These are phyloP conservation scores for Heritiera fomes DNA, from an alignment of 345 rosid genomes.

Conservation along the genomic window DNA sequence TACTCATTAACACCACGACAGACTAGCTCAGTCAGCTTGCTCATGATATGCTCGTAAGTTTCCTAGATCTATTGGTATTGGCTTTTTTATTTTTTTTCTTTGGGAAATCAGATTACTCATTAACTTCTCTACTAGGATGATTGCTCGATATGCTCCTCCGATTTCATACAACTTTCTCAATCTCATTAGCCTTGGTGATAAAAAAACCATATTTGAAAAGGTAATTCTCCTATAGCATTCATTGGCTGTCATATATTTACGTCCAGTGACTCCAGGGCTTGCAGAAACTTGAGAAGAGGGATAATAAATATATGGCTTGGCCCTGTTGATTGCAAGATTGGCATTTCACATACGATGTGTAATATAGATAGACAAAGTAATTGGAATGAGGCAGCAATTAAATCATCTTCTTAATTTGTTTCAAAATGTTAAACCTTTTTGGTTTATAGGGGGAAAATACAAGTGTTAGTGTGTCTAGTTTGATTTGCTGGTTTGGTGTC, in stretches of 20 bases:
- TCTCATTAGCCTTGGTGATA: constrained; percentile 68
- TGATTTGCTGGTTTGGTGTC: constrained; percentile 6
- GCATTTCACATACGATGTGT: not conserved
- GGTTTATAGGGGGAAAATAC: not conserved
- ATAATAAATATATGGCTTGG: not conserved
- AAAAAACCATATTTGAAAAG: constrained; percentile 82
- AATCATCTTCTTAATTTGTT: not conserved
- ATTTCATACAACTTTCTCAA: constrained; percentile 95
- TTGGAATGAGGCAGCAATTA: not conserved
- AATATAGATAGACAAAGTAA: not conserved
- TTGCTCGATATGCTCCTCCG: constrained; percentile 98
- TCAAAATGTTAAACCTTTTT: not conserved
- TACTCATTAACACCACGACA: constrained; percentile 96
- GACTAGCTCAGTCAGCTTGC: constrained; percentile 95
- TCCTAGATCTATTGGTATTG: constrained; percentile 7
- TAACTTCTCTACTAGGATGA: constrained; percentile 63
- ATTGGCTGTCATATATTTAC: constrained; percentile 4
- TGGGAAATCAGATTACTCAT: not conserved
- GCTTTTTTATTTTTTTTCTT: not conserved
- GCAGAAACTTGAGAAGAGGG: constrained; percentile 4
- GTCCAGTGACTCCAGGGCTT: not conserved
- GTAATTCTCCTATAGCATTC: constrained; percentile 39
- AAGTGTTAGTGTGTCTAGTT: not conserved
- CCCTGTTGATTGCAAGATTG: not conserved
- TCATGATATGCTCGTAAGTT: constrained; percentile 99